Evolutionary conservation across 2,329 filamentous ascomycete species (phyloP).

Genomic region (Teratosphaeriaceae sp.): DNA sequence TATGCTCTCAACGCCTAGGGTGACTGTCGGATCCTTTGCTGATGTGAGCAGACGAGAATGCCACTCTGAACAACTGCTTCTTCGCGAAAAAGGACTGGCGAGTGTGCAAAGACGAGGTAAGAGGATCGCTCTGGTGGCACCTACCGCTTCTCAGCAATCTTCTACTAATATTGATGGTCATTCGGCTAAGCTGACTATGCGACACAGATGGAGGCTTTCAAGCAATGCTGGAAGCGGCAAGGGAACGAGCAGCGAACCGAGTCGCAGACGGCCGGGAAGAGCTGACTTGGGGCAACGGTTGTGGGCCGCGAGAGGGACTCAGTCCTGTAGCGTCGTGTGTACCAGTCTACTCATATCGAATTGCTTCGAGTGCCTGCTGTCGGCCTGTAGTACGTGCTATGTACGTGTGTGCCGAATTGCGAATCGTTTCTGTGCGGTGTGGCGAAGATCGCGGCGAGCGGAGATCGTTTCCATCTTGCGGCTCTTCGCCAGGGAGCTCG

Average conservation of each 20-base stretch:
- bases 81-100: slow-evolving; percentile 96
- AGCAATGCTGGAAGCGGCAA: slow-evolving; percentile 83
- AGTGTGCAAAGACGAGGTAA: slow-evolving; percentile 77
- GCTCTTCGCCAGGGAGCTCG: background rate
- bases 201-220: slow-evolving; percentile 78
- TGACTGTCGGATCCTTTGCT: background rate
- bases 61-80: slow-evolving; percentile 89
- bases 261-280: slow-evolving; percentile 64
- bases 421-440: no score
- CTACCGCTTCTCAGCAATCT: slow-evolving; percentile 7
- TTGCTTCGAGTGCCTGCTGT: no score
- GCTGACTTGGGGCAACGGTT: no score
- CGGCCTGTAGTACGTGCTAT: no score
- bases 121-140: slow-evolving; percentile 27
- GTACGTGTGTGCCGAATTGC: no score
- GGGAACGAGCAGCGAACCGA: slow-evolving; percentile 79
- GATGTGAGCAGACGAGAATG: slow-evolving; percentile 64
- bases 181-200: slow-evolving; percentile 9
- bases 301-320: background rate
- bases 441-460: no score
- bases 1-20: slow-evolving; percentile 34
- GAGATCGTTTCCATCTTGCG: no score
- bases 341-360: no score
- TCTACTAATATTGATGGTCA: background rate
- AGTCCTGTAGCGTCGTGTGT: background rate